These are phyloP conservation scores for Beauveria asiatica DNA, from an alignment of 2,329 filamentous ascomycete species.

Conservation along the genomic window DNA sequence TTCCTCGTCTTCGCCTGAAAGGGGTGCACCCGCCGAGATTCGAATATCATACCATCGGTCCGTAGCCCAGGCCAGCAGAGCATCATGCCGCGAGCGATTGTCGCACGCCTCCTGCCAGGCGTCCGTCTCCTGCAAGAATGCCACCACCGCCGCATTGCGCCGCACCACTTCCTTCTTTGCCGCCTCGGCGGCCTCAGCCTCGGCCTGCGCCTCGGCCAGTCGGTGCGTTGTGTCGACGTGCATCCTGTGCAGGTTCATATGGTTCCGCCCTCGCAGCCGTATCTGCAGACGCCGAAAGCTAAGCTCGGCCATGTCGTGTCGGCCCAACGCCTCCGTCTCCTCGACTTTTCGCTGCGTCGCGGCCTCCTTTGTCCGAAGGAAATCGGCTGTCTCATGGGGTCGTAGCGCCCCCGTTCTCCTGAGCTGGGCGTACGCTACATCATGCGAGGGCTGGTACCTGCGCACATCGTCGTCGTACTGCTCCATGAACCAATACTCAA, in stretches of 20 bases:
- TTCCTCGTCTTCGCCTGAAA: too few relatives aligned
- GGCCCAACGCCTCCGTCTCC: not conserved
- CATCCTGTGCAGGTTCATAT: not conserved
- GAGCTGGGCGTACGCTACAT: not conserved
- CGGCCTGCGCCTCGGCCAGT: not conserved
- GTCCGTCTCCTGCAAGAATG: not conserved
- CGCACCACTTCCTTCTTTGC: not conserved
- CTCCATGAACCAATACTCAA: slow-evolving; percentile 13
- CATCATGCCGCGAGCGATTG: not conserved
- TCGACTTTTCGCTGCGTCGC: not conserved
- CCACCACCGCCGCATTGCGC: not conserved
- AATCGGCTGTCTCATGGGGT: not conserved
- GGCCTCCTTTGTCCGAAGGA: not conserved
- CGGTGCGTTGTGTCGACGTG: not conserved
- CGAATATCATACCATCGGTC: not conserved
- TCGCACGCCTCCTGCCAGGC: not conserved
- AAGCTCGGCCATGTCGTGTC: not conserved
- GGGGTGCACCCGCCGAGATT: not conserved
- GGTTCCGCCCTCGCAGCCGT: not conserved
- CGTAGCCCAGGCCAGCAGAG: not conserved
- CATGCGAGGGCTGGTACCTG: not conserved
- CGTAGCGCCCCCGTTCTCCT: not conserved
- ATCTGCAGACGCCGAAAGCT: not conserved
- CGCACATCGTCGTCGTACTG: slow-evolving; percentile 5
- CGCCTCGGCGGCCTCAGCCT: not conserved